These are phyloP conservation scores for Flueggea neowawraea DNA, from an alignment of 441 rosid species.

Conservation along the genomic window DNA sequence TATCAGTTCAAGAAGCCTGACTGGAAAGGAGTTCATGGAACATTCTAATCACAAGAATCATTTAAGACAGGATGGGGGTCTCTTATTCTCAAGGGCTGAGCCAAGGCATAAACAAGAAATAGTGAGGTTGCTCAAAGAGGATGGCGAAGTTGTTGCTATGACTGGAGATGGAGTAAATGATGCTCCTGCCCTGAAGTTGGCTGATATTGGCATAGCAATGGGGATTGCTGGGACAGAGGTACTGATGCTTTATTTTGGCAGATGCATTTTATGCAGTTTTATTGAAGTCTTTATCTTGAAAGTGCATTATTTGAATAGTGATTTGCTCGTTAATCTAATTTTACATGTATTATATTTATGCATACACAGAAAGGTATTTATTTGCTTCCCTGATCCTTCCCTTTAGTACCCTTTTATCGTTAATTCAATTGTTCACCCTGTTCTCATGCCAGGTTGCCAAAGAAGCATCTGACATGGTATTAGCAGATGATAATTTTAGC, in stretches of 20 bases:
- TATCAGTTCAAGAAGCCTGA: constrained; percentile 64
- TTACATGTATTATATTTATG: no score
- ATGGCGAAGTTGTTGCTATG: constrained; percentile 97
- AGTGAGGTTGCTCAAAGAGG: constrained; percentile 92
- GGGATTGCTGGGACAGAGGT: constrained; percentile 96
- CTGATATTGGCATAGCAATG: constrained; percentile 94
- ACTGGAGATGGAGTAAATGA: constrained; percentile 97
- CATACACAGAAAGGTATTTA: no score
- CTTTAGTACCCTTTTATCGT: background rate
- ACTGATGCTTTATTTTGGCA: background rate
- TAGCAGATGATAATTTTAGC: constrained; percentile 94
- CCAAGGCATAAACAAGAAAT: constrained; percentile 98
- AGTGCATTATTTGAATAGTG: no score
- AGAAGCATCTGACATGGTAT: constrained; percentile 96
- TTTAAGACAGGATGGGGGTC: constrained; percentile 73
- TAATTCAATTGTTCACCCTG: background rate
- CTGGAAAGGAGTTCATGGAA: constrained; percentile 83
- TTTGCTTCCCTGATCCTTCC: background rate
- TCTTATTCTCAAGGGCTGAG: constrained; percentile 92
- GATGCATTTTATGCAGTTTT: no score
- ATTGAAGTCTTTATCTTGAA: no score
- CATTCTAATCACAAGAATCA: constrained; percentile 48
- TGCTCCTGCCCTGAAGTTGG: constrained; percentile 92
- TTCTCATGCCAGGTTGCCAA: constrained; percentile 71
- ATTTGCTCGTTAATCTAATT: no score